These are phyloP conservation scores for Batkoa obscura DNA, from an alignment of 371 early-diverging fungal species.

Conservation along the genomic window DNA sequence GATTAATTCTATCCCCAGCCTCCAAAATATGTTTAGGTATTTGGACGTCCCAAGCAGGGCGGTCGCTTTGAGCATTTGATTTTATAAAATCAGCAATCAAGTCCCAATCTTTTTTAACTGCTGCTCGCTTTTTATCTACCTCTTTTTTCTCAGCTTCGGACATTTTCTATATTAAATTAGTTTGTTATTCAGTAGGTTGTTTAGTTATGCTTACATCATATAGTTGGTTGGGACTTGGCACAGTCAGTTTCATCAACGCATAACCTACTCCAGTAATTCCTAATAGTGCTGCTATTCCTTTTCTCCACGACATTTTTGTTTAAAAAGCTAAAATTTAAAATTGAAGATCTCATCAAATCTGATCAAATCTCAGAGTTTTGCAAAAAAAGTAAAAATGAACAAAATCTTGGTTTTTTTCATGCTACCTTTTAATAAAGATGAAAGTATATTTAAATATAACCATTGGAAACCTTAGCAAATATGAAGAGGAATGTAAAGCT, in stretches of 20 bases:
- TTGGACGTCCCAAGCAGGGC: conserved; percentile 6
- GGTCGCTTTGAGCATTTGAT: conserved; percentile 1
- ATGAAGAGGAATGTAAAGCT: not conserved
- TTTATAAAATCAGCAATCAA: conserved; percentile 2
- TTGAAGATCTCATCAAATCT: too few relatives aligned
- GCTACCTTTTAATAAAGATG: not conserved
- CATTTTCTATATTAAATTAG: not conserved
- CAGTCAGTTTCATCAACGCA: not conserved
- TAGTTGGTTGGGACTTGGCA: not conserved
- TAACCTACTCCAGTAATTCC: not conserved
- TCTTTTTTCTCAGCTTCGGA: not conserved
- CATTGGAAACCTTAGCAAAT: not conserved
- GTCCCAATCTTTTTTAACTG: not conserved
- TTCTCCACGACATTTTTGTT: not conserved
- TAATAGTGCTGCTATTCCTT: not conserved
- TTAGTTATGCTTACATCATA: conserved; percentile 3
- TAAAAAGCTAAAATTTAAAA: not conserved
- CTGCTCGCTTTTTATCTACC: not conserved
- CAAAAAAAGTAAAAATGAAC: too few relatives aligned
- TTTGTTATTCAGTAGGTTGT: not conserved
- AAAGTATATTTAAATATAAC: conserved; percentile 4
- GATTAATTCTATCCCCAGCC: not conserved
- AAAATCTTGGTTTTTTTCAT: too few relatives aligned
- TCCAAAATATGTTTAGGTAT: conserved; percentile 3
- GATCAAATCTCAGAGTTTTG: too few relatives aligned